Base-by-base conservation (phyloP, 176 grass and related monocot species). In the Secale cereale region DNA sequence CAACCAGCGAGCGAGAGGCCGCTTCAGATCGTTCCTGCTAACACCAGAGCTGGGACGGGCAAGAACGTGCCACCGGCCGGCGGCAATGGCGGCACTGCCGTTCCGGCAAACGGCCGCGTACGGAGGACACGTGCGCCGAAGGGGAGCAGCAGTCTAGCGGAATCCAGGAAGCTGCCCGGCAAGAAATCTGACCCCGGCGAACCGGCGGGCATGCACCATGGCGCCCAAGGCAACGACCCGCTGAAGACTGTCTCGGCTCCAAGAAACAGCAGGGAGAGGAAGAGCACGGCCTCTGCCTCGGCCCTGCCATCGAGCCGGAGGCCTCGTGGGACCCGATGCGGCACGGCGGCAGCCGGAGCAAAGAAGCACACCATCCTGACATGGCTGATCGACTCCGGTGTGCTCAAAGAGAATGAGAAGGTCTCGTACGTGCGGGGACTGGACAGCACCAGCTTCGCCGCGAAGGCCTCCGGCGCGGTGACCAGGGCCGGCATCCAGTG, bases 291-390 rank as follows among this genome's bases (percentile, higher is more conserved):
- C 7, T 23, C 31, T 2, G 52, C 46, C 46, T 50, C 30, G 8
- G 59, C 39, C 6, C 5, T 50, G 46, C 1, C 37, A 43, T 7
- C 35, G 33, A 14, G 46, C 46, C 46, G 46, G 46, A 50, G 46
- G 46, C 46, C 46, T 50, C 15, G 15, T 15, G 17, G 46, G 7
- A 62, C n/a, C n/a, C n/a, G n/a, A n/a, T 50, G 15, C 36, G 11
- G n/a, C 15, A 20, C 13, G 6, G 35, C 1, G 3, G 63, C 62
- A 1, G 8, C 36, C 4, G 6, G 28, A 7, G 11, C 52, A 57
- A 88, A 72, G 78, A 90, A 84, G 84, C 76, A 86, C 83, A 94
- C 93, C 25, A 31, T 96, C 5, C 83, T 96, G 61, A 91, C 91
- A 19, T 93, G 87, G 89, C 82, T 96, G 83, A 89, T 93, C 68